Evolutionary conservation across 2,329 filamentous ascomycete species (phyloP), one percentile per base, ranked within the genome.

Genomic region (Claviceps digitariae): DNA sequence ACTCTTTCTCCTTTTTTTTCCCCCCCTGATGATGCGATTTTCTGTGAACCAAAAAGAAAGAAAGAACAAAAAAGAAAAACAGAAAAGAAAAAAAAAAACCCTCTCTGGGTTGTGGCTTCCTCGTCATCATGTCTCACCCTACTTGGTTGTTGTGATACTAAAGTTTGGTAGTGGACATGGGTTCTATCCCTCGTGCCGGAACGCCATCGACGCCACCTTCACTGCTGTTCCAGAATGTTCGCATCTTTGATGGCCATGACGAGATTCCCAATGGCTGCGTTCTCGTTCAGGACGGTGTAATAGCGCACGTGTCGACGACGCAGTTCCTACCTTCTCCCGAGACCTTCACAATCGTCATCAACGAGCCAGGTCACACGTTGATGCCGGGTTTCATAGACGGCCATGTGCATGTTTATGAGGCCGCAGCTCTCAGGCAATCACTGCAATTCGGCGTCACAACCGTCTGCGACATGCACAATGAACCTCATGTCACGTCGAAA

Each of bases 391-490:
- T 78, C 5, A 76, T 78, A 31, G 75, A 77, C 57, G 68, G 66
- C 44, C 75, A 77, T 56, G 70, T 76, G 29, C 75, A 77, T 54
- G 69, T 68, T 41, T 63, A 72, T 56, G 66, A 64, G 51, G 72
- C 65, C 1, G 67, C 71, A 2, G 53, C 52, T 43, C 59, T 75
- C 0, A 66, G 66, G 1, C 73, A 77, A 56, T 66, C 70, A 2
- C 61, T 77, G 2, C 64, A 68, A 2, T 77, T 77, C 52, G 74
- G 75, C 2, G 69, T 77, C 12, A 78, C 74, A 0, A 78, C 75
- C 1, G 71, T 76, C 3, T 72, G 70, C 52, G 74, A 77, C 40
- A 74, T 77, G 72, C 71, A 74, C 41, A 70, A 69, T 15, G 67
- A 71, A 50, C 58, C 63, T 3, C 57, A 51, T 21, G 63, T 67